Conservation (phyloP, 805 yeast genomes). For the Gaillardinia entomophila region DNA sequence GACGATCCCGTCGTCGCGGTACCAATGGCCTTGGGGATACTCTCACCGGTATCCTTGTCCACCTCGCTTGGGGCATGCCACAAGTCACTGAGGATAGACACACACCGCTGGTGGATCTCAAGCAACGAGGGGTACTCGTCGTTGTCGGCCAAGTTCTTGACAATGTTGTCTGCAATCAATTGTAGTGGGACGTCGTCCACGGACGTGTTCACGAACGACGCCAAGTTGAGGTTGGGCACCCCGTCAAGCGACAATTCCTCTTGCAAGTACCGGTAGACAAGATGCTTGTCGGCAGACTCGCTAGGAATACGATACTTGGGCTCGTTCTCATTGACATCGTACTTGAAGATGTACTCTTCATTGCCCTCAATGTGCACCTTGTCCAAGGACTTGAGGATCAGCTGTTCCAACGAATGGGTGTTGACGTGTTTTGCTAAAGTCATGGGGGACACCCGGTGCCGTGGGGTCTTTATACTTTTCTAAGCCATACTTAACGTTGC, state of each 20-base stretch:
- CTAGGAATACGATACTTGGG: constrained; percentile 62
- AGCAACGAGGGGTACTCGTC: constrained; percentile 89
- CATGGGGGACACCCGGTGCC: too few species aligned
- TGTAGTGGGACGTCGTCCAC: constrained; percentile 37
- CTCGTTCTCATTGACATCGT: constrained; percentile 22
- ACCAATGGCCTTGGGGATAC: constrained; percentile 52
- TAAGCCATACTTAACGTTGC: too few species aligned
- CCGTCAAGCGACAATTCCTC: constrained; percentile 82
- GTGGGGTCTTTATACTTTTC: too few species aligned
- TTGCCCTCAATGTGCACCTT: constrained; percentile 13
- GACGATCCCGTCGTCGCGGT: constrained; percentile 93
- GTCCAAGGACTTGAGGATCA: constrained; percentile 18
- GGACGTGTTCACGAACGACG: constrained; percentile 82
- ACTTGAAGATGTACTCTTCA: constrained; percentile 27
- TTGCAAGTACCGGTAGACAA: constrained; percentile 58
- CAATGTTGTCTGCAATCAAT: constrained; percentile 63
- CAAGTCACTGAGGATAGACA: constrained; percentile 68
- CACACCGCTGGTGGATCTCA: constrained; percentile 76
- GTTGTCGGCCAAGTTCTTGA: constrained; percentile 86
- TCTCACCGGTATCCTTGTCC: constrained; percentile 18
- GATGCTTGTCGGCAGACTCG: constrained; percentile 44
- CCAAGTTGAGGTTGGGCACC: constrained; percentile 74
- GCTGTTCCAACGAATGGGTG: constrained; percentile 35
- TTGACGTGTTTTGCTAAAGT: constrained; percentile 41
- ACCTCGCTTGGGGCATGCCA: constrained; percentile 63